Base-by-base conservation (phyloP, 805 yeast species). In the Saturnispora serradocipensis region DNA sequence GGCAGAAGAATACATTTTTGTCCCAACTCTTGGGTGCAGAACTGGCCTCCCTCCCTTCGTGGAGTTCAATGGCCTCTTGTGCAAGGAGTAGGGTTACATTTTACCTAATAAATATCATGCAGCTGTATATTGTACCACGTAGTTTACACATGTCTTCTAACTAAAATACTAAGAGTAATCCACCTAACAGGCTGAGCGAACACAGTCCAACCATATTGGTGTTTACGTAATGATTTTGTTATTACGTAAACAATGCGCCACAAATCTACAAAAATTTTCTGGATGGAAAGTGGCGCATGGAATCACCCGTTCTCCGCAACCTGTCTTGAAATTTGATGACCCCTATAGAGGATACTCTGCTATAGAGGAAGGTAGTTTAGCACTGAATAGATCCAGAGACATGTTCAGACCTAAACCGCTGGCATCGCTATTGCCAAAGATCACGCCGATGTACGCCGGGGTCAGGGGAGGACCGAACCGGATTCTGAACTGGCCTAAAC, bases 401-500 rank as follows among this genome's bases (percentile, higher is more conserved):
- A 49, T 49, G 51, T 49, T 49, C 35, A 49, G 43, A 27, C 40
- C 51, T 15, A 49, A 43, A 49, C 25, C 51, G 16, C 15, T 49
- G 47, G 47, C 53, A 5, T 38, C 36, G 2, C 45, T 55, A 6
- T 67, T 50, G 24, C 27, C 5, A 61, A 59, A 64, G n/a, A 61
- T 60, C 15, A 45, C 52, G 6, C 86, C 88, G 2, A 78, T 78
- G 43, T 82, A 74, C 61, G 73, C 75, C 39, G 68, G 73, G 2
- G 69, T 78, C 11, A 74, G 84, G 7, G 77, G 78, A 56, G 80
- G 86, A 8, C 82, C 82, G 59, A 72, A 84, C 45, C 81, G 78
- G 57, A 73, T 78, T 27, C 62, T 89, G 43, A 67, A 78, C 11
- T 88, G 97, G 97, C 73, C 76, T n/a, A 64, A 69, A 1, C 86